phyloP scores from a whole-genome alignment of 164 flowering plant genomes.

The Dillenia turbinata region DNA sequence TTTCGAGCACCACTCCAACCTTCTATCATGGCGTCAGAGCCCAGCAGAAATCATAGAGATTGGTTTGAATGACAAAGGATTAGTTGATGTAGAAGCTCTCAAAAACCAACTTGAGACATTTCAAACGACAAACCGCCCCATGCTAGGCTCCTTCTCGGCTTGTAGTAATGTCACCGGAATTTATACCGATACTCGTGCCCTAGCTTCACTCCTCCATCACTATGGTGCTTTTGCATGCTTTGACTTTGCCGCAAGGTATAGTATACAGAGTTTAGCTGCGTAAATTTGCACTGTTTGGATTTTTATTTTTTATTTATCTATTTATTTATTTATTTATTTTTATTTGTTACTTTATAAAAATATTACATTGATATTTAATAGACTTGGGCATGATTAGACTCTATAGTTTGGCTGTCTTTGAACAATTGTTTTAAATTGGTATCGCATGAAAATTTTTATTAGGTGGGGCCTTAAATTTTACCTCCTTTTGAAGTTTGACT shows the following conservation, averaged over 20 bases:
- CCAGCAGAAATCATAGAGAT: constrained; percentile 32
- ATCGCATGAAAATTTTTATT: no score
- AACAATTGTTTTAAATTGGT: no score
- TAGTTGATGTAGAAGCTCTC: constrained; percentile 48
- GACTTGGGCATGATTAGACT: no score
- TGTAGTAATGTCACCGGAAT: constrained; percentile 83
- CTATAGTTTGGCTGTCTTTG: no score
- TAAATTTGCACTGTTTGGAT: no score
- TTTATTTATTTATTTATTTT: no score
- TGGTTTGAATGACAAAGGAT: constrained; percentile 34
- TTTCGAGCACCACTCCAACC: constrained; percentile 40
- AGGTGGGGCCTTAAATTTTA: no score
- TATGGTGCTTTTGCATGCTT: constrained; percentile 77
- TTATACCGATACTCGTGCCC: constrained; percentile 38
- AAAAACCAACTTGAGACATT: constrained; percentile 24
- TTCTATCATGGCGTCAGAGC: constrained; percentile 26
- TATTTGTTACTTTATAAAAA: no score
- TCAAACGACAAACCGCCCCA: constrained; percentile 38
- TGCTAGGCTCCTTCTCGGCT: constrained; percentile 81
- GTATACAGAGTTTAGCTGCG: no score
- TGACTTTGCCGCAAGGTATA: constrained; percentile 41
- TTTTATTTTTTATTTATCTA: no score
- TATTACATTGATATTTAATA: no score
- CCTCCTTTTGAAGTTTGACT: no score
- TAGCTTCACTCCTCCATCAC: constrained; percentile 58